Evolutionary conservation across 176 grass and related monocot genomes (phyloP), one percentile per base, ranked within the genome.

Genomic region (Eleusine coracana): DNA sequence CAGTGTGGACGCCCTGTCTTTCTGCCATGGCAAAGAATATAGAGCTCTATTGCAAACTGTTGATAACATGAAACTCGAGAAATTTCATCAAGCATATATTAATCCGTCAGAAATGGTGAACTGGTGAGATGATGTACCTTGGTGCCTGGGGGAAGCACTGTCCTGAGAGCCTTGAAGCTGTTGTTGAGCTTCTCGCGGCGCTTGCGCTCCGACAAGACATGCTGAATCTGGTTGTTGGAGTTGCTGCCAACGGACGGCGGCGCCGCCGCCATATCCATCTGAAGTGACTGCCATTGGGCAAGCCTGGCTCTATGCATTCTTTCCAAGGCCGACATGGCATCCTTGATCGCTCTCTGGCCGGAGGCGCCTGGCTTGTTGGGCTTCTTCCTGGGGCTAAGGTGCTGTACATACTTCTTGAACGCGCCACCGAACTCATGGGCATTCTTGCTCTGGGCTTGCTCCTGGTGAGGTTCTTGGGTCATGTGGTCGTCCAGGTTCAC

Each of bases 151-250:
- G 46, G 46, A 48, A 87, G 84, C 12, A 84, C 75, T 41, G 72
- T 55, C 54, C n/a, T 76, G 20, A 90, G 89, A 13, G 51, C 76
- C 41, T 80, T 77, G 56, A 90, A 90, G 76, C 74, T 87, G 14
- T 80, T 75, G 18, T 90, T 87, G 51, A 90, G 84, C 64, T 80
- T 90, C 64, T 84, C 76, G 0, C 84, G 80, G 12, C 89, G 84
- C 84, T 69, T 87, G 42, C 89, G 89, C 74, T 90, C 89, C 7
- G 75, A 84, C 40, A 90, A 29, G 38, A 87, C 75, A 45, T 90
- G 84, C 70, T 80, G 84, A 44, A 71, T 58, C 80, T 90, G 70
- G 69, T 70, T 31, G 69, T 6, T 0, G 54, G 41, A 44, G 41
- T 28, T 52, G 54, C 13, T 77, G 0, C 0, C 3, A 3, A n/a